Base-by-base conservation (phyloP, 345 rosid species). In the Acer yangbiense region DNA sequence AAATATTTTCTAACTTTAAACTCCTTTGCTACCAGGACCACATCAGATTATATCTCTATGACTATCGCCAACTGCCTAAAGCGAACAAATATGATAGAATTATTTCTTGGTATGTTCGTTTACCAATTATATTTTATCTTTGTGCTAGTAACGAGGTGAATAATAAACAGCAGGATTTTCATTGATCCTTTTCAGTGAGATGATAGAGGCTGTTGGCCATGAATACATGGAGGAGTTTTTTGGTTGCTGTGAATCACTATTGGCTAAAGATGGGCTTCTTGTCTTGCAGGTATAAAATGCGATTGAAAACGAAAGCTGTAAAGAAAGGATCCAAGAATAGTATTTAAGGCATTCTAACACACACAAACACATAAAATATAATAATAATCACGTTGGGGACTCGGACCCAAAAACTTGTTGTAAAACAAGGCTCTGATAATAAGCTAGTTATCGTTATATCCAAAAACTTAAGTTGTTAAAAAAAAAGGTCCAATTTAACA, bases 171-270 rank as follows among this genome's bases (percentile, higher is more conserved):
- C 55, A n/a, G 25, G 21, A 46, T 32, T 78, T 75, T 73, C 9
- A 23, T 66, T 61, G 79, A 29, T 13, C 60, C 12, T 75, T 64
- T 50, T 79, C 87, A 94, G 99, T 12, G 99, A 90, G 91, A 93
- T 95, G 98, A 65, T 95, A 60, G 98, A 93, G 87, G 89, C 90
- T 12, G 97, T 95, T 62, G 99, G 99, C 1, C 98, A 95, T 39
- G 98, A 95, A 80, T 95, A 79, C 80, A 89, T 93, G 93, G 99
- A 93, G 76, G 90, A 86, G 48, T 95, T 89, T 83, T 92, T 93
- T 46, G 80, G 87, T 67, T 86, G 88, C 54, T 91, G 96, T 1
- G 98, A 93, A 74, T 90, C 97, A 13, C 87, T 86, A 12, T 82
- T 93, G 72, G 97, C 95, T 29, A 84, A 92, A 57, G 83, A 95